Evolutionary conservation across 2,329 filamentous ascomycete species (phyloP).

Genomic region (Acrocalymma vagum): DNA sequence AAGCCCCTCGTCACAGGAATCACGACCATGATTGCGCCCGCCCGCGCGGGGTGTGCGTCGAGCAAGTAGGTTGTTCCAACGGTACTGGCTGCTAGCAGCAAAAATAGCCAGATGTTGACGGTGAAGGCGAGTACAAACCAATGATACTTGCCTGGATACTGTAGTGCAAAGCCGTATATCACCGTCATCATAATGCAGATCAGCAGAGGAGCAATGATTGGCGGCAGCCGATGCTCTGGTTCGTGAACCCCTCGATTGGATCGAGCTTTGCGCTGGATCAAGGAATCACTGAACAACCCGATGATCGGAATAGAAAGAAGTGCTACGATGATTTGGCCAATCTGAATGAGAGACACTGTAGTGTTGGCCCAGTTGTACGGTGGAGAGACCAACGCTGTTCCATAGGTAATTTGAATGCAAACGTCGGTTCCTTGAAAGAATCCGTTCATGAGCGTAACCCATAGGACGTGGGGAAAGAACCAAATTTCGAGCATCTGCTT

Average conservation of each 20-base stretch:
- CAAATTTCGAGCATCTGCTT: slow-evolving; percentile 16
- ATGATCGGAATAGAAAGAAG: slow-evolving; percentile 29
- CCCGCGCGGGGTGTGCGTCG: slow-evolving; percentile 11
- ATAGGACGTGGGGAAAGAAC: slow-evolving; percentile 16
- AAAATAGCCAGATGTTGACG: slow-evolving; percentile 12
- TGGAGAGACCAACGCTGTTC: slow-evolving; percentile 4
- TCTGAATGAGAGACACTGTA: slow-evolving; percentile 12
- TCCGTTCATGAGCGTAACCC: slow-evolving; percentile 16
- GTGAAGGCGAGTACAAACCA: slow-evolving; percentile 15
- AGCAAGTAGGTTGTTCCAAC: slow-evolving; percentile 18
- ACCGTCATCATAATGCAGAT: slow-evolving; percentile 28
- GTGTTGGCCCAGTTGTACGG: slow-evolving; percentile 14
- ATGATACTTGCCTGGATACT: slow-evolving; percentile 14
- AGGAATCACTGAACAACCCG: slow-evolving; percentile 32
- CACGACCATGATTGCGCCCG: slow-evolving; percentile 17
- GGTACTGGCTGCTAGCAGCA: slow-evolving; percentile 13
- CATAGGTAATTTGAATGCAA: slow-evolving; percentile 12
- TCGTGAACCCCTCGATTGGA: slow-evolving; percentile 42
- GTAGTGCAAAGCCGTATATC: slow-evolving; percentile 10
- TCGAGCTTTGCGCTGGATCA: slow-evolving; percentile 38
- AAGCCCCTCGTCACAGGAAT: slow-evolving; percentile 15
- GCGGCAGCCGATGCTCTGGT: slow-evolving; percentile 48
- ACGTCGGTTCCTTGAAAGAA: slow-evolving; percentile 13
- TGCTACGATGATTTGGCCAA: slow-evolving; percentile 33
- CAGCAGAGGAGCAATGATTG: slow-evolving; percentile 46